Evolutionary conservation across 148 eudicot genomes (phyloP).

Genomic region (Hydrangea macrophylla): DNA sequence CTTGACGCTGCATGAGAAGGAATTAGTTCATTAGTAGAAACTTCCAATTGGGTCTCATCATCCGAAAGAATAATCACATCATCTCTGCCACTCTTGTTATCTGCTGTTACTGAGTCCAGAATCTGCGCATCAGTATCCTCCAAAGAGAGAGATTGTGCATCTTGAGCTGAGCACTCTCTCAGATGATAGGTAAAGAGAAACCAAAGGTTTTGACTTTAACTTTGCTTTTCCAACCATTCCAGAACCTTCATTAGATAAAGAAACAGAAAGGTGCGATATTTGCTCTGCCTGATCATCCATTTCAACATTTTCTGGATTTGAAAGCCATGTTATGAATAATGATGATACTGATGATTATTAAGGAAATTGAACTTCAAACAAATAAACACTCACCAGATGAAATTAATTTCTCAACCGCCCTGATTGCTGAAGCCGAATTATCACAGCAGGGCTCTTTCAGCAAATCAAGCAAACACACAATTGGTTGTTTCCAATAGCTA

Average conservation of each 20-base stretch:
- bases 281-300: conserved; percentile 60
- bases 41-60: conserved; percentile 52
- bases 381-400: conserved; percentile 53
- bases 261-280: conserved; percentile 60
- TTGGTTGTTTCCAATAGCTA: conserved; percentile 84
- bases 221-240: conserved; percentile 18
- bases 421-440: conserved; percentile 36
- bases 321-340: conserved; percentile 14
- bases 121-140: conserved; percentile 34
- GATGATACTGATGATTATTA: neutral
- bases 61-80: conserved; percentile 64
- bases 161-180: conserved; percentile 28
- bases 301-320: conserved; percentile 55
- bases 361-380: neutral
- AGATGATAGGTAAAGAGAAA: conserved; percentile 24
- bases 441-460: conserved; percentile 51
- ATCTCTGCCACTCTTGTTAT: conserved; percentile 24
- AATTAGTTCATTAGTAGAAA: conserved; percentile 18
- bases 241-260: conserved; percentile 39
- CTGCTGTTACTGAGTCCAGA: conserved; percentile 26
- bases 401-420: conserved; percentile 53
- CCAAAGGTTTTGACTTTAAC: conserved; percentile 27
- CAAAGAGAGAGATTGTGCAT: conserved; percentile 18
- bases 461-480: conserved; percentile 50
- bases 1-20: conserved; percentile 19